Evolutionary conservation across 1,284 basidiomycete species (phyloP), one percentile per base, ranked within the genome.

Genomic region (Polyporus tsugae): DNA sequence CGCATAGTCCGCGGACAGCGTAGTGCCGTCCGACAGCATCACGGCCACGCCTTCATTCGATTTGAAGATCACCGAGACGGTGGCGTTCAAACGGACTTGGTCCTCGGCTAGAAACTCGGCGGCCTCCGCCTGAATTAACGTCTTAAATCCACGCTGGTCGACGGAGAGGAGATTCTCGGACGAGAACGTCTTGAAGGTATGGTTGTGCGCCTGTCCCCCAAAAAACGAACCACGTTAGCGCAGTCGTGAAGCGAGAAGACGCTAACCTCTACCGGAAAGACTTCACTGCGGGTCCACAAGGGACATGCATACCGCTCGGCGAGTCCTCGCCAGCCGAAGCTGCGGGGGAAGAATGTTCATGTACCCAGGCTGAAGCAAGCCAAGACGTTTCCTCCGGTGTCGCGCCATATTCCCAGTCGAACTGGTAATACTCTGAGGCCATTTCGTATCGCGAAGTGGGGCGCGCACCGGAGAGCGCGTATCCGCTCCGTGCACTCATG

Each of bases 81-180:
- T 87, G 2, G 88, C 78, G 71, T 87, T 87, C 44, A 89, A 79
- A 35, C 83, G 77, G 19, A 87, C 64, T 64, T 90, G 87, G 3
- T 76, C 67, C 3, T 81, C 73, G n/a, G 79, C 73, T 36, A 89
- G 75, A 76, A 89, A 90, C 59, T 82, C 81, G 0, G 81, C 78
- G 0, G 88, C 89, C 73, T 91, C 90, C 0, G 81, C 80, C 66
- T 87, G 84, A 29, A 88, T 83, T 59, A 91, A 75, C 36, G 82
- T 78, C 63, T 85, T 86, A 80, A 89, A 91, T 0, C 90, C 90
- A 33, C 89, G 85, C 71, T 85, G 86, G 75, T 92, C 90, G 66
- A 88, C 81, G 7, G 82, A 84, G 70, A 92, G 80, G 35, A 82
- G 78, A 69, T 91, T 87, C 29, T 84, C 82, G 19, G 83, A 81